phyloP scores from a whole-genome alignment of 1,284 basidiomycete species.

The Termitomyces sp. region DNA sequence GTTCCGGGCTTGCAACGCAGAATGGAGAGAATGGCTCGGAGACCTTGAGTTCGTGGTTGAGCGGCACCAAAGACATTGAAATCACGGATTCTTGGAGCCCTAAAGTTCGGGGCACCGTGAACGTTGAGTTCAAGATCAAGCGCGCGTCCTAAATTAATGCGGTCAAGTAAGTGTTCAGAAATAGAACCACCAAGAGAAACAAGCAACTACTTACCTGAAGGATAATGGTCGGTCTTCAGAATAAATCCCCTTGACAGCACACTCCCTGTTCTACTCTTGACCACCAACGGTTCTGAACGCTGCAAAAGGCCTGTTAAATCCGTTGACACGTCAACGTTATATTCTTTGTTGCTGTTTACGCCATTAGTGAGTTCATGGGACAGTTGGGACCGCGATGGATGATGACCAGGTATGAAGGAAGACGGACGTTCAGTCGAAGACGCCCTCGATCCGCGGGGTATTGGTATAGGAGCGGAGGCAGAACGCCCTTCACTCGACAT shows the following conservation, averaged over 20 bases:
- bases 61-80: constrained; percentile 92
- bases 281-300: constrained; percentile 66
- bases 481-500: constrained; percentile 14
- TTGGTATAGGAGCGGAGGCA: constrained; percentile 17
- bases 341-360: constrained; percentile 9
- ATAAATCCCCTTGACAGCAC: constrained; percentile 90
- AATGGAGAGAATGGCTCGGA: constrained; percentile 88
- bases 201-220: constrained; percentile 63
- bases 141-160: constrained; percentile 58
- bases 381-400: constrained; percentile 10
- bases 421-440: constrained; percentile 12
- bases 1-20: constrained; percentile 73
- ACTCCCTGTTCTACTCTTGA: constrained; percentile 84
- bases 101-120: constrained; percentile 94
- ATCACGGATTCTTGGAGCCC: constrained; percentile 70
- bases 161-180: not conserved
- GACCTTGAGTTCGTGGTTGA: constrained; percentile 90
- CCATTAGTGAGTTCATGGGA: constrained; percentile 3
- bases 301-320: constrained; percentile 61
- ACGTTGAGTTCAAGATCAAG: constrained; percentile 90
- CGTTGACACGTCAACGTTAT: constrained; percentile 27
- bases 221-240: constrained; percentile 91
- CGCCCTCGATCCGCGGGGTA: constrained; percentile 11
- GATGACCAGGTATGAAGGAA: constrained; percentile 8
- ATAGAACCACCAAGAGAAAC: not conserved